Base-by-base conservation (phyloP, 179 eudicot species). In the Gypsophila paniculata region DNA sequence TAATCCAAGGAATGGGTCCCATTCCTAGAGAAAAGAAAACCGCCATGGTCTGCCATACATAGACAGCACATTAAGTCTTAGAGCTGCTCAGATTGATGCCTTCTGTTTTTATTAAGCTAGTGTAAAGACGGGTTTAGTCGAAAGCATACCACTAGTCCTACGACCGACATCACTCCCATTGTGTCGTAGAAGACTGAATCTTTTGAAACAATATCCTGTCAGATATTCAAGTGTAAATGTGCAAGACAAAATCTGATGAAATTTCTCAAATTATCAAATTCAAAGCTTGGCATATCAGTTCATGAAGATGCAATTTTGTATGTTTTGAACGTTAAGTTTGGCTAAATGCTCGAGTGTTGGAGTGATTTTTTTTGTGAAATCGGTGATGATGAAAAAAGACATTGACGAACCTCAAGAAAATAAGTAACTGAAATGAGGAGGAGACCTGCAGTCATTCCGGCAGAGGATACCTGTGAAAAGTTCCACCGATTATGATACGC, bases 1-100 rank as follows among this genome's bases (percentile, higher is more conserved):
- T 91, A 39, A 91, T 65, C 97, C 97, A 91, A 63, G 94, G 98
- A 69, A 92, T 83, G 6, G 89, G 85, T 60, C 94, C 96, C 72
- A 92, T 78, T 67, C 98, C 98, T 46, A 92, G 74, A 64, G 96
- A 83, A 75, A 88, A 92, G 46, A 44, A 71, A 36, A 74, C 66
- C 49, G 77, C 82, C 86, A 83, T 83, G 23, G 72, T 73, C 86
- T 83, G 79, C 70, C 68, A 72, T 52, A 60, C 5, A 61, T 44
- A n/a, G n/a, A n/a, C n/a, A n/a, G 25, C 17, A 51, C 2, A 49
- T 59, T 22, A 65, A 17, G 65, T 53, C 46, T 73, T 58, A 77
- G 52, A 25, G 54, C n/a, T 52, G 23, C 23, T 55, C 42, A 18
- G 2, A 4, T 32, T 8, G 48, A 17, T 44, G 21, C 15, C 52